Evolutionary conservation across 2,329 filamentous ascomycete species (phyloP).

Genomic region (Alternaria novae-zelandiae): DNA sequence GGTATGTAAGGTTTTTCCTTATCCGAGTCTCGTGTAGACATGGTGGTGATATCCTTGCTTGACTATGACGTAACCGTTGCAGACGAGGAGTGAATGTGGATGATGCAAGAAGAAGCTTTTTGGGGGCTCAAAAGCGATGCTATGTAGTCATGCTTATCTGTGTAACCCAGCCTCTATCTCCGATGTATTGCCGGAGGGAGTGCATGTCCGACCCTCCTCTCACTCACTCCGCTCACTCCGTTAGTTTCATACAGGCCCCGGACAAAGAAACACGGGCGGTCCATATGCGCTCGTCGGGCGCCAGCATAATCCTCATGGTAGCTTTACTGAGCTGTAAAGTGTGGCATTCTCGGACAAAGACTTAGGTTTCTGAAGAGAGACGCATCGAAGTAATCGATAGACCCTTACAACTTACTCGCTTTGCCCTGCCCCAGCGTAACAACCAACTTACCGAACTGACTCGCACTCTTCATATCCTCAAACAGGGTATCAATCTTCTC

Average conservation of each 20-base stretch:
- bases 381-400: background rate
- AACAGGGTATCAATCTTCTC: conserved; percentile 83
- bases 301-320: background rate
- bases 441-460: conserved; percentile 92
- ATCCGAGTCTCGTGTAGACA: background rate
- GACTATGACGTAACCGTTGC: background rate
- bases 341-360: background rate
- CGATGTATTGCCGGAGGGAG: background rate
- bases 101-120: background rate
- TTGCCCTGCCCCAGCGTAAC: conserved; percentile 54
- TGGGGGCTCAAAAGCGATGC: background rate
- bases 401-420: conserved; percentile 39
- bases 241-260: background rate
- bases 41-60: background rate
- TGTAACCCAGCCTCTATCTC: background rate
- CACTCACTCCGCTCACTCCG: background rate
- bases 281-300: background rate
- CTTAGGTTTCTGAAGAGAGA: background rate
- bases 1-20: background rate
- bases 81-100: background rate
- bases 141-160: background rate
- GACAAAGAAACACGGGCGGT: background rate
- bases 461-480: conserved; percentile 83
- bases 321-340: background rate
- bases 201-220: background rate